Conservation (phyloP, 2,329 filamentous ascomycete genomes). For the Aspergillus sp. region DNA sequence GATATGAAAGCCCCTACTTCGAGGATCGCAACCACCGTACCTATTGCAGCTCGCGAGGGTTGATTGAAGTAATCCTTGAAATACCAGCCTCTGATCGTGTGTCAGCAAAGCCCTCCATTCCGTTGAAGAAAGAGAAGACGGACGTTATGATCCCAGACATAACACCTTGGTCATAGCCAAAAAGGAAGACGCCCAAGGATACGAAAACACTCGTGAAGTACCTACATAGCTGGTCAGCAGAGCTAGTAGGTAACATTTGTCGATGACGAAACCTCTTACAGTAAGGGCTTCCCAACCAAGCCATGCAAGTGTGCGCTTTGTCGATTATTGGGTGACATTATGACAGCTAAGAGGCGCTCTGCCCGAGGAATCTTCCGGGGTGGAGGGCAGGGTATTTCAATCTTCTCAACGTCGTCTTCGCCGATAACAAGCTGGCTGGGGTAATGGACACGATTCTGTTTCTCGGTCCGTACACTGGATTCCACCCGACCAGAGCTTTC, state of each 20-base stretch:
- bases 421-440: conserved; percentile 51
- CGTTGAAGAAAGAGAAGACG: conserved; percentile 24
- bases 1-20: conserved; percentile 91
- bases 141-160: conserved; percentile 72
- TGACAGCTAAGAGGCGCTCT: conserved; percentile 72
- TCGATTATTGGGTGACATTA: conserved; percentile 79
- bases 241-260: conserved; percentile 7
- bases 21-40: conserved; percentile 96
- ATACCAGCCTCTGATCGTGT: conserved; percentile 66
- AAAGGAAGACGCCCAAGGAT: conserved; percentile 65
- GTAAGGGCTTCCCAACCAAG: conserved; percentile 90
- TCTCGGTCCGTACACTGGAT: conserved; percentile 38
- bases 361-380: conserved; percentile 64
- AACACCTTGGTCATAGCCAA: conserved; percentile 67
- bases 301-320: conserved; percentile 75
- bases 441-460: conserved; percentile 71
- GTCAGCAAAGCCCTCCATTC: conserved; percentile 17
- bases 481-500: conserved; percentile 53
- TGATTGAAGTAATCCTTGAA: conserved; percentile 94
- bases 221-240: conserved; percentile 50
- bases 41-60: conserved; percentile 81
- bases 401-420: conserved; percentile 39
- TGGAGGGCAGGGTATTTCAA: conserved; percentile 72
- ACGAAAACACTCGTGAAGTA: conserved; percentile 89
- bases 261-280: conserved; percentile 61